Percentiles rank a stretch among this genome's conserved stretches.
Conservation (phyloP, 257 asterid genomes). For the Eucommia ulmoides region DNA sequence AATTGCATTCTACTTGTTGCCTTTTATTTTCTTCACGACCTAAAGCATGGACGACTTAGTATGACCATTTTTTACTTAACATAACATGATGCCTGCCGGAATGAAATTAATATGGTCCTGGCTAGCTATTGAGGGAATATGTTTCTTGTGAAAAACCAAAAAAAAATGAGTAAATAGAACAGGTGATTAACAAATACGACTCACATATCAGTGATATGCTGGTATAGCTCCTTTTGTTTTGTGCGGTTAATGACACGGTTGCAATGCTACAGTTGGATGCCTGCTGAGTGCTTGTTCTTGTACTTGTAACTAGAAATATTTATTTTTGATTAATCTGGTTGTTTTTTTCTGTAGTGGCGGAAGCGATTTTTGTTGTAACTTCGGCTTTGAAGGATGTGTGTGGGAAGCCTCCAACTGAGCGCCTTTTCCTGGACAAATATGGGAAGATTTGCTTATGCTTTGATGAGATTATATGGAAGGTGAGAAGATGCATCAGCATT, state of each 20-base stretch:
- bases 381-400: constrained; percentile 90
- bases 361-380: constrained; percentile 78
- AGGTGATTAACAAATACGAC: too few relatives aligned
- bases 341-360: constrained; percentile 45
- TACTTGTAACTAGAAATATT: not conserved
- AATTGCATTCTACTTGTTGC: too few relatives aligned
- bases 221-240: not conserved
- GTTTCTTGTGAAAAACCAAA: too few relatives aligned
- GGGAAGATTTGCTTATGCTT: constrained; percentile 91
- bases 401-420: constrained; percentile 85
- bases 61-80: too few relatives aligned
- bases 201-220: not conserved
- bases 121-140: not conserved
- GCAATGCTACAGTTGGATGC: not conserved
- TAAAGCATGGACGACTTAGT: too few relatives aligned
- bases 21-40: too few relatives aligned
- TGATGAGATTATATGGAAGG: constrained; percentile 99
- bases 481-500: constrained; percentile 13
- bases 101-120: too few relatives aligned
- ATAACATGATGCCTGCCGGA: too few relatives aligned
- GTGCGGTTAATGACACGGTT: not conserved
- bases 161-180: too few relatives aligned
- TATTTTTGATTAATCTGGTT: constrained; percentile 2
- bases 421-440: constrained; percentile 87
- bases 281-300: not conserved